Conservation (phyloP, 108 stramenopile species). For the Skeletonema costatum region DNA sequence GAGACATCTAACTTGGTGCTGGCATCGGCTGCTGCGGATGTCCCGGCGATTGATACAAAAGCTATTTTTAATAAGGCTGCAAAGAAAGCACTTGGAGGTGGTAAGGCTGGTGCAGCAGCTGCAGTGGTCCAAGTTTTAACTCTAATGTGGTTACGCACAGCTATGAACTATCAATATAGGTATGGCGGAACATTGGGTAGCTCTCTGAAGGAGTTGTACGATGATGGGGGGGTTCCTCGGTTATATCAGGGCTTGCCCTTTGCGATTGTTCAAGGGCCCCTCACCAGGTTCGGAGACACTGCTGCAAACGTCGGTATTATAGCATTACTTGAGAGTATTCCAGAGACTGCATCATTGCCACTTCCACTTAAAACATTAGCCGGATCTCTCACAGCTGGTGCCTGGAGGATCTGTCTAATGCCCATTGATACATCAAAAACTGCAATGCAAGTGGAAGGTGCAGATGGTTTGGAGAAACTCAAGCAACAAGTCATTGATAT, state of each 20-base stretch:
- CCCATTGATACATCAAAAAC: constrained; percentile 96
- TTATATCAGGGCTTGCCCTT: constrained; percentile 92
- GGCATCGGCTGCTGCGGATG: not conserved
- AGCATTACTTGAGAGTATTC: constrained; percentile 72
- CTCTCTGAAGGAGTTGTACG: constrained; percentile 77
- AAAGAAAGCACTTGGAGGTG: constrained; percentile 83
- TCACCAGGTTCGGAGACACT: constrained; percentile 95
- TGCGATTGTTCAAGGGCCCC: constrained; percentile 91
- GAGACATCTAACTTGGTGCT: not conserved
- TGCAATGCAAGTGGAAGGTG: constrained; percentile 91
- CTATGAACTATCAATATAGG: constrained; percentile 90
- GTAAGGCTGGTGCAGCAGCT: constrained; percentile 90
- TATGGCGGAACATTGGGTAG: constrained; percentile 70
- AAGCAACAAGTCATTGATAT: constrained; percentile 36
- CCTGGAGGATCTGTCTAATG: constrained; percentile 90
- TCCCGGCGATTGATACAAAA: constrained; percentile 13
- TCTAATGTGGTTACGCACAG: constrained; percentile 98
- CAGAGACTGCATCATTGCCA: constrained; percentile 63
- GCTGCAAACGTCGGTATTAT: constrained; percentile 96
- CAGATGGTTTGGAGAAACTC: constrained; percentile 55
- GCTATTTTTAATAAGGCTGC: constrained; percentile 60
- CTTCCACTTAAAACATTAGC: constrained; percentile 77
- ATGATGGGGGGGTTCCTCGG: constrained; percentile 88
- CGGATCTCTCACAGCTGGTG: constrained; percentile 77
- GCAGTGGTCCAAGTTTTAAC: constrained; percentile 86